Evolutionary conservation across 306 rosid genomes (phyloP).

Genomic region (apple (Malus domestica)): ASM211411v1 NC_041800.1:2381501-2382000

Average conservation of each 20-base stretch:
- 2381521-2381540: not conserved
- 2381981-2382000: too few relatives aligned
- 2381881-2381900: too few relatives aligned
- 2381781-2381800: not conserved
- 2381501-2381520: not conserved
- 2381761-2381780: not conserved
- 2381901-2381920: too few relatives aligned
- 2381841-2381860: not conserved
- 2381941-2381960: too few relatives aligned
- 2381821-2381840: not conserved
- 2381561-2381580: not conserved
- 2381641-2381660: not conserved
- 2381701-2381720: not conserved
- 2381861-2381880: not conserved
- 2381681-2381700: not conserved
- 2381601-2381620: not conserved
- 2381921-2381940: accelerated
- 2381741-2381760: not conserved
- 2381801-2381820: not conserved
- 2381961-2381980: too few relatives aligned
- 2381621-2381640: not conserved
- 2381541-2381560: not conserved
- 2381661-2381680: not conserved
- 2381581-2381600: not conserved
- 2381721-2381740: not conserved